These are phyloP conservation scores for Blastomyces gilchristii DNA, from an alignment of 2,329 filamentous ascomycete species.

Conservation along the genomic window DNA sequence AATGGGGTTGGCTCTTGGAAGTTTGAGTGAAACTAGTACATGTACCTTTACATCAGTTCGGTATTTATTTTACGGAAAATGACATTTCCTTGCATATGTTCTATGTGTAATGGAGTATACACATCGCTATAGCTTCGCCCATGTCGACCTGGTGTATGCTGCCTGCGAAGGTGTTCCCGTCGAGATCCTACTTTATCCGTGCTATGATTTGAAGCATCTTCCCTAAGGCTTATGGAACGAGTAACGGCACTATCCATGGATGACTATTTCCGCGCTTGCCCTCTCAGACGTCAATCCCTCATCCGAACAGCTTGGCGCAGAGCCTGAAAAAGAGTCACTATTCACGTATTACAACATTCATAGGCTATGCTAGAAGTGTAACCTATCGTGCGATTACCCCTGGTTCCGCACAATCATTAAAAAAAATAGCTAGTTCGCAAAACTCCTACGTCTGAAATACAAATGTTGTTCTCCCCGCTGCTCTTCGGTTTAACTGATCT, in stretches of 20 bases:
- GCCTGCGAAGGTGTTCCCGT: neutral
- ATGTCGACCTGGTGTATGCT: neutral
- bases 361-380: neutral
- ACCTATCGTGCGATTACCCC: neutral
- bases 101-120: neutral
- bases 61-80: neutral
- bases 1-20: slow-evolving; percentile 10
- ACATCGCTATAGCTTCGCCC: neutral
- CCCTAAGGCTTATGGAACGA: neutral
- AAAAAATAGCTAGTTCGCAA: neutral
- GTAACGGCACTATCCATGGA: neutral
- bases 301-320: neutral
- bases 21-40: neutral
- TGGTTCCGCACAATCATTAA: neutral
- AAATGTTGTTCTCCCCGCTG: neutral
- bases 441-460: neutral
- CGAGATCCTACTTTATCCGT: neutral
- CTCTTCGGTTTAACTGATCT: neutral
- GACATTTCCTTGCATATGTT: neutral
- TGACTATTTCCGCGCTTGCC: neutral
- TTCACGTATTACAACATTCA: neutral
- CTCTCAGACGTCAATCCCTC: neutral
- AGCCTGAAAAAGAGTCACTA: neutral
- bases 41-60: neutral
- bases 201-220: neutral